Conservation (phyloP, 176 grass and related monocot species). For the Lolium multiflorum region DNA sequence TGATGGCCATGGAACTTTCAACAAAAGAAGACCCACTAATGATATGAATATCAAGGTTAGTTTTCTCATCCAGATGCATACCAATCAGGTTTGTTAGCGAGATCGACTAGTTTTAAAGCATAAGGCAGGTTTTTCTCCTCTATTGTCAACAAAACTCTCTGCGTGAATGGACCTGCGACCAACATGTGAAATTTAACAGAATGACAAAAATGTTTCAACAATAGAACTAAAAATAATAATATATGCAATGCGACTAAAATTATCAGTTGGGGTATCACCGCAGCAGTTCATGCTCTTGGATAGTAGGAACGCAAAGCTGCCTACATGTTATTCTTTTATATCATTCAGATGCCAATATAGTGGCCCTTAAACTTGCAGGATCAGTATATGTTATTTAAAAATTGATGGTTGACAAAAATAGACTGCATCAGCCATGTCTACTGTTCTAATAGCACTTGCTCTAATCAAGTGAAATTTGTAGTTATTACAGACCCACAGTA, state of each 20-base stretch:
- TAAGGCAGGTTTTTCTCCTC: conserved; percentile 87
- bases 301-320: neutral
- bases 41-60: conserved; percentile 25
- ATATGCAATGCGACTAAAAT: conserved; percentile 12
- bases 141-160: conserved; percentile 85
- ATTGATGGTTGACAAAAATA: neutral
- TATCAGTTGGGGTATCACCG: neutral
- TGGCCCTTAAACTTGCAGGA: neutral
- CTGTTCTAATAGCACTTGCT: neutral
- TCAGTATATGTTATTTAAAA: neutral
- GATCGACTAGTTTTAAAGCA: conserved; percentile 71
- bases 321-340: neutral
- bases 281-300: conserved; percentile 8
- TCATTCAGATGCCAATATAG: conserved; percentile 5
- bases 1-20: conserved; percentile 30
- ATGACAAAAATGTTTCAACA: neutral
- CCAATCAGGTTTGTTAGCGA: conserved; percentile 92
- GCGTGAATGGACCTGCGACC: conserved; percentile 78
- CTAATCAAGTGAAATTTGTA: neutral
- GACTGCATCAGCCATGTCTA: neutral
- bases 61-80: conserved; percentile 40
- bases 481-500: neutral
- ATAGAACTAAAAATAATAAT: neutral
- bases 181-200: conserved; percentile 41
- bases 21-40: neutral